Evolutionary conservation across 2,329 filamentous ascomycete species (phyloP), one percentile per base, ranked within the genome.

Genomic region (Pseudocercospora vitis): DNA sequence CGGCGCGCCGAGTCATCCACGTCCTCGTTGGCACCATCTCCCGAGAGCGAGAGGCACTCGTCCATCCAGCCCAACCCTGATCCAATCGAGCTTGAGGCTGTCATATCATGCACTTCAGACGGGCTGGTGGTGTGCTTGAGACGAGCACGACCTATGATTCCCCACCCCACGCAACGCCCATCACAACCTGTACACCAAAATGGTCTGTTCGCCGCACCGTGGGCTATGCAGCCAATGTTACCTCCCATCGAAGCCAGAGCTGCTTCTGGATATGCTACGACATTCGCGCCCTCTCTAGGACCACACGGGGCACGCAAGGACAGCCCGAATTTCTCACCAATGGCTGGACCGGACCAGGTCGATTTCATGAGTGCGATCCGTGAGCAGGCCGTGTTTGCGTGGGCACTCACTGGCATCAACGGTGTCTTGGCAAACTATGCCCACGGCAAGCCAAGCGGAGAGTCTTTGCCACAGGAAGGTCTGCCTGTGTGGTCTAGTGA

Each of bases 81-180:
- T 11, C 77, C 78, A 1, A 77, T 90, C 48, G 89, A 95, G 71
- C 75, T 95, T 3, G 90, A 95, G 72, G 90, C 89, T 2, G 89
- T 95, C n/a, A 85, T 95, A 4, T 95, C 90, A 0, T 95, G 90
- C 71, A 90, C 89, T 2, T 95, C 90, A 0, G 90, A 95, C 68
- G 90, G 90, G 0, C 76, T 95, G 0, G 89, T 95, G 2, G 89
- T 95, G 6, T 85, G 92, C 46, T 75, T 95, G 11, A 82, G 90
- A 52, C 83, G 81, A 59, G 89, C 89, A 19, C 81, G 87, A 21
- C 85, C 88, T 3, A 78, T 83, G 6, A 83, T 91, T 42, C 87
- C 86, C 3, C 75, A 76, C 9, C 71, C 79, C 3, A 76, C 83
- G 50, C 77, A 68, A 7, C 78, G 55, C 7, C 76, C 80, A 9